Evolutionary conservation across 768 basidiomycete genomes (phyloP), one percentile per base, ranked within the genome.

Genomic region (Rhizopogon vinicolor): DNA sequence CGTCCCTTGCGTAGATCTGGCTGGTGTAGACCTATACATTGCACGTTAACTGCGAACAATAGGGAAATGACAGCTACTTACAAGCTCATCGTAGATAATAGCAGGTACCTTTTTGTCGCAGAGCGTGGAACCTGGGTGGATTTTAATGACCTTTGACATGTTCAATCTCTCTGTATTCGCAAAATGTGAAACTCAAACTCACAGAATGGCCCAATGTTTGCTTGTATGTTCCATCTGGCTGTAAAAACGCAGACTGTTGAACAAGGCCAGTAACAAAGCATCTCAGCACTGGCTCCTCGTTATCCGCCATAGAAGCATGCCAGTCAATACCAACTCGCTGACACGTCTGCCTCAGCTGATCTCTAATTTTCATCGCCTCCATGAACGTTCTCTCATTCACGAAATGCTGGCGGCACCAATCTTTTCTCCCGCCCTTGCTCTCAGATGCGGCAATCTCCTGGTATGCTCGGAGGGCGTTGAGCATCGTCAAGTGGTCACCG

Each of bases 51-150:
- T 1, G 9, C 10, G 48, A 2, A 28, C 8, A 12, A 19, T 6
- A 16, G 39, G 8, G 12, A 5, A 18, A 2, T 12, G 18, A 44
- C 35, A 1, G 55, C 41, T 3, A 75, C 87, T 64, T 58, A 97
- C 96, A 65, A 99, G 73, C 65, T 99, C 97, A 67, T 96, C 89
- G 66, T 91, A 99, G 39, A 99, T 80, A 58, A 99, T 93, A 5
- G 88, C 92, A 0, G 86, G 85, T 0, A 86, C 82, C 66, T 90
- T 91, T 65, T 89, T 92, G 60, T 89, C 86, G 62, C 80, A 82
- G 62, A 98, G 65, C 3, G 83, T 79, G 31, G 95, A 98, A 31
- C 89, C 82, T 0, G 96, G 97, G 65, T 98, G 93, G 19, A 99
- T 89, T 68, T 95, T 96, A 55, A 98, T 78, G 22, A 80, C 69